Evolutionary conservation across 108 stramenopile genomes (phyloP).

Genomic region (Skeletonema potamos): DNA sequence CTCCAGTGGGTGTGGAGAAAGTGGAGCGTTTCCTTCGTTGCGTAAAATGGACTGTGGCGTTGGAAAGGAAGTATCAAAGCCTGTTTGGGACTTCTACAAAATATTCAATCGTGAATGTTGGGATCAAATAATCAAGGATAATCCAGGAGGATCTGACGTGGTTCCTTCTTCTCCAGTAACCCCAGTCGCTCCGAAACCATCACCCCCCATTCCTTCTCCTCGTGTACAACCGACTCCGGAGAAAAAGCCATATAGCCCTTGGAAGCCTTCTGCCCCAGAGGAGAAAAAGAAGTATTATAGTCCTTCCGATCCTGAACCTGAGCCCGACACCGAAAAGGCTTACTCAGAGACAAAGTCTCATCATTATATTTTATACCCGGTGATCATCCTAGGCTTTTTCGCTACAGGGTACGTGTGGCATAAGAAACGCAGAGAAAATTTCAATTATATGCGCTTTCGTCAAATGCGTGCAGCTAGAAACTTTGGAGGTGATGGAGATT

Average conservation of each 20-base stretch:
- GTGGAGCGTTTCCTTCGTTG: slow-evolving; percentile 83
- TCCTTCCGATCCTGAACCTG: slow-evolving; percentile 42
- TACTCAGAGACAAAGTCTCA: slow-evolving; percentile 47
- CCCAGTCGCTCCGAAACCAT: slow-evolving; percentile 18
- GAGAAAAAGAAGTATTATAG: slow-evolving; percentile 28
- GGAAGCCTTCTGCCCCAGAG: slow-evolving; percentile 27
- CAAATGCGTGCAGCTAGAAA: slow-evolving; percentile 49
- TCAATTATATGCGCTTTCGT: slow-evolving; percentile 72
- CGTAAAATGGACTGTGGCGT: slow-evolving; percentile 76
- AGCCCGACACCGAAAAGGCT: slow-evolving; percentile 25
- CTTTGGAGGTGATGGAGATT: slow-evolving; percentile 59
- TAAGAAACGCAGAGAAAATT: slow-evolving; percentile 61
- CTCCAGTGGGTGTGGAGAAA: slow-evolving; percentile 66
- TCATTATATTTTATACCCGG: slow-evolving; percentile 58
- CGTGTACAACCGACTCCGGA: slow-evolving; percentile 18
- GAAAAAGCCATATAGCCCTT: slow-evolving; percentile 12
- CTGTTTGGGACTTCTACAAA: slow-evolving; percentile 81
- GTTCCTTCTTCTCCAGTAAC: slow-evolving; percentile 32
- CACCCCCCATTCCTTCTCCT: slow-evolving; percentile 18
- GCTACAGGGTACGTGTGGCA: slow-evolving; percentile 54
- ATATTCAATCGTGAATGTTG: slow-evolving; percentile 65
- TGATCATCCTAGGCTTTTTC: slow-evolving; percentile 49
- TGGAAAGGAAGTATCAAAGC: slow-evolving; percentile 56
- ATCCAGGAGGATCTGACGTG: slow-evolving; percentile 14
- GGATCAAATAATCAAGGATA: slow-evolving; percentile 28